Evolutionary conservation across 805 yeast species (phyloP).

Genomic region (Yamadazyma takamatsuzukensis): DNA sequence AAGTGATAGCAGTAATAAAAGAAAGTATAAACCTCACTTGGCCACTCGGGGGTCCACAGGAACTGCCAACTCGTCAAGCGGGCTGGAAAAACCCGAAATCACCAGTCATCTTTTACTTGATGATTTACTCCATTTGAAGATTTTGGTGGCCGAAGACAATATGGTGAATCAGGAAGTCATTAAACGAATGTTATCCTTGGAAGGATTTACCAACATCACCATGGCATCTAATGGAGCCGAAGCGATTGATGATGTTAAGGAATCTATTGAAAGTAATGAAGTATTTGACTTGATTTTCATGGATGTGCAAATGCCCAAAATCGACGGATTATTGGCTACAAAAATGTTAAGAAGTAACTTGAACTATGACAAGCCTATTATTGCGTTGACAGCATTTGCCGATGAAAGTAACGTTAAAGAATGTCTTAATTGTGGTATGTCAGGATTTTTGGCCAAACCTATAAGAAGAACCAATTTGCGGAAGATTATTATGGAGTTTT

Average conservation of each 20-base stretch:
- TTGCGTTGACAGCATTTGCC: conserved; percentile 94
- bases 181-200: conserved; percentile 79
- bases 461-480: conserved; percentile 67
- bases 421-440: conserved; percentile 88
- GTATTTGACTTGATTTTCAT: conserved; percentile 75
- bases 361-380: conserved; percentile 68
- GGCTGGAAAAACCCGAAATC: conserved; percentile 7
- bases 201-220: conserved; percentile 68
- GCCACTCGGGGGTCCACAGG: conserved; percentile 49
- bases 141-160: conserved; percentile 93
- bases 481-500: conserved; percentile 49
- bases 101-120: conserved; percentile 6
- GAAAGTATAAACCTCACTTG: conserved; percentile 34
- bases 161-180: conserved; percentile 92
- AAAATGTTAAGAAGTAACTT: conserved; percentile 62
- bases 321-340: conserved; percentile 88
- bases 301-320: conserved; percentile 97
- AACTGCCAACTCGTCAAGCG: conserved; percentile 39
- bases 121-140: conserved; percentile 34
- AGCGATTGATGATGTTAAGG: conserved; percentile 67
- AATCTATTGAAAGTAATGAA: conserved; percentile 36
- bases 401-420: conserved; percentile 86
- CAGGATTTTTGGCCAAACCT: conserved; percentile 87
- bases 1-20: conserved; percentile 1
- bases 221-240: conserved; percentile 91